Evolutionary conservation across 1,284 basidiomycete species (phyloP), one percentile per base, ranked within the genome.

Genomic region (Sphagnurus paluster): DNA sequence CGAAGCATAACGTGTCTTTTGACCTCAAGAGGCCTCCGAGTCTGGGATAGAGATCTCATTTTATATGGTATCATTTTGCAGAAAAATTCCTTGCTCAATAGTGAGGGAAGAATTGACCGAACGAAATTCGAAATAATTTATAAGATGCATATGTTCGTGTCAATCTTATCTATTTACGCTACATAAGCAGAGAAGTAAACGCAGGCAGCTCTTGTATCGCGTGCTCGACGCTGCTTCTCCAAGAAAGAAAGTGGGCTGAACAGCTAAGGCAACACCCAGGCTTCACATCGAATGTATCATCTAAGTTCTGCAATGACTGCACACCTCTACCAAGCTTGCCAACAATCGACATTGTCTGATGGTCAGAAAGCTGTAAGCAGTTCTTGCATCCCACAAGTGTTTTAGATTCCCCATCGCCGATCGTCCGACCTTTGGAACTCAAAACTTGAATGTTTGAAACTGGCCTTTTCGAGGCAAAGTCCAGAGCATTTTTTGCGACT

Each of bases 321-420:
- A 32, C 33, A 4, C 47, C 47, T 1, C 14, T 29, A 20, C 38
- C 33, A 8, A 48, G 30, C 33, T 48, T 48, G 10, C 20, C 19
- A 29, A 48, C 16, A 3, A 44, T 33, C 16, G 9, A 5, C 7
- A 48, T 20, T 7, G 37, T 44, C 19, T 19, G 7, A 5, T 7
- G 5, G 13, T 48, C 46, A 9, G 28, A 3, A 4, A 5, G 5
- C 6, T 4, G 2, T 24, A 16, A 13, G 4, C 40, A 47, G 6
- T 21, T 29, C 9, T 21, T 3, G 20, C 46, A 48, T 26, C 14
- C 25, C n/a, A 34, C 35, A 14, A 11, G 11, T 4, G 16, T 5
- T 11, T 14, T 14, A 14, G 29, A 14, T 7, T 34, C 5, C 36
- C 2, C 5, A 14, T 14, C 23, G 3, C 17, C 19, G n/a, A n/a